Percentiles rank a stretch among this genome's conserved stretches.
phyloP scores from a whole-genome alignment of 192 early-diverging fungal species.

The Gamsiella multidivaricata region DNA sequence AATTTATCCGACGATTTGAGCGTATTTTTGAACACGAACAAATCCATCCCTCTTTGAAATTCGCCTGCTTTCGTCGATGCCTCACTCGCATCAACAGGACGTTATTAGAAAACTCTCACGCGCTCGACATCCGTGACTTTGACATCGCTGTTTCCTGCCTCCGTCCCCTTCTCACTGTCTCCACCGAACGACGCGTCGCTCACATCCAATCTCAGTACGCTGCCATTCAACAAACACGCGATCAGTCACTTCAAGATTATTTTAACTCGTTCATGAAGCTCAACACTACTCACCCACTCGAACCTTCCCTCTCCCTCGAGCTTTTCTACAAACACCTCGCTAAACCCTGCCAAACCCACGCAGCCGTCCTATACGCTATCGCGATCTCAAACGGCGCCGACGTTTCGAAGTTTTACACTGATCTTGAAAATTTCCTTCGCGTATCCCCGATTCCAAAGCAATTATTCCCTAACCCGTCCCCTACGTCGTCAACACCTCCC shows the following conservation, averaged over 20 bases:
- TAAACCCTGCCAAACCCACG: background rate
- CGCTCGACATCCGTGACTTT: slow-evolving; percentile 4
- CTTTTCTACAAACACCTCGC: background rate
- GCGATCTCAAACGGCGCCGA: background rate
- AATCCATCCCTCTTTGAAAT: slow-evolving; percentile 1
- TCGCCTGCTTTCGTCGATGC: slow-evolving; percentile 6
- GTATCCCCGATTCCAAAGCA: background rate
- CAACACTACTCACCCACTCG: background rate
- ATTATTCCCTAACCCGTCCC: too few relatives aligned
- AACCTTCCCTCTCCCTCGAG: background rate
- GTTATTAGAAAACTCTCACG: background rate
- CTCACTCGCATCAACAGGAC: background rate
- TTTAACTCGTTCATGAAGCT: background rate
- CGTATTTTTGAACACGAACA: background rate
- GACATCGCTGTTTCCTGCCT: slow-evolving; percentile 3
- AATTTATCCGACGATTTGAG: slow-evolving; percentile 6
- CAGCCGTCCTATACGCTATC: background rate
- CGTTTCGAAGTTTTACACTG: background rate
- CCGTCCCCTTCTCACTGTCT: background rate
- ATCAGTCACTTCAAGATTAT: background rate
- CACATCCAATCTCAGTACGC: background rate
- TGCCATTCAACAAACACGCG: background rate
- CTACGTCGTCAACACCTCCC: too few relatives aligned
- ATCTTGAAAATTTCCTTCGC: background rate
- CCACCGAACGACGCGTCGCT: background rate